phyloP scores from a whole-genome alignment of 768 basidiomycete genomes.

The Boletus subparvulus region DNA sequence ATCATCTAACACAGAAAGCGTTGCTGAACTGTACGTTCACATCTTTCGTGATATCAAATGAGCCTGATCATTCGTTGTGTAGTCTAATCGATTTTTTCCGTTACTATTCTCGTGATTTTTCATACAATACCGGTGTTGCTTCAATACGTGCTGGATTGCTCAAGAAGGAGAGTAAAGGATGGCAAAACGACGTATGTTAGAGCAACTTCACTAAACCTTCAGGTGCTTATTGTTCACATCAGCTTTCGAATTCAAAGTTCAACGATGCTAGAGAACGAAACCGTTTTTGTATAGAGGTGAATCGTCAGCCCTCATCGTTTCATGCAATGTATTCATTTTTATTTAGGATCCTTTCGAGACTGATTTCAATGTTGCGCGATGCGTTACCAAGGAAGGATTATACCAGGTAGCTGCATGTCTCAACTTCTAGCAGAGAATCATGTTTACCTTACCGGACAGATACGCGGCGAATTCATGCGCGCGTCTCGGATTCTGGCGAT shows the following conservation, averaged over 20 bases:
- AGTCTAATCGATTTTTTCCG: constrained; percentile 98
- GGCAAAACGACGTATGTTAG: constrained; percentile 84
- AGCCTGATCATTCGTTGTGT: constrained; percentile 10
- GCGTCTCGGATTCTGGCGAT: constrained; percentile 81
- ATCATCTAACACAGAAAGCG: constrained; percentile 88
- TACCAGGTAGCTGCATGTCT: constrained; percentile 62
- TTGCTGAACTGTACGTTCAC: constrained; percentile 81
- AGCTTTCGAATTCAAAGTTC: constrained; percentile 56
- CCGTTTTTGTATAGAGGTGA: constrained; percentile 92
- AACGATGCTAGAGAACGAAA: constrained; percentile 84
- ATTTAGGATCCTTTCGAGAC: constrained; percentile 91
- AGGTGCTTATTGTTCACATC: constrained; percentile 6
- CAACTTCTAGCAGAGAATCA: not conserved
- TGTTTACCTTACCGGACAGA: constrained; percentile 48
- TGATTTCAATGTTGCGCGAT: constrained; percentile 95
- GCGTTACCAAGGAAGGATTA: constrained; percentile 93
- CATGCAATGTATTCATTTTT: not conserved
- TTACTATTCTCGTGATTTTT: constrained; percentile 92
- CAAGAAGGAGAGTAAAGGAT: constrained; percentile 91
- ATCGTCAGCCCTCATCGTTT: constrained; percentile 11
- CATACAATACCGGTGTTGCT: constrained; percentile 86
- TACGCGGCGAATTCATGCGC: constrained; percentile 98
- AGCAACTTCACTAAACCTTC: not conserved
- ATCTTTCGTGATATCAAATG: not conserved
- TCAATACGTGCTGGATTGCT: constrained; percentile 87